phyloP scores from a whole-genome alignment of 2,329 filamentous ascomycete species.

The Aspergillus candidus region DNA sequence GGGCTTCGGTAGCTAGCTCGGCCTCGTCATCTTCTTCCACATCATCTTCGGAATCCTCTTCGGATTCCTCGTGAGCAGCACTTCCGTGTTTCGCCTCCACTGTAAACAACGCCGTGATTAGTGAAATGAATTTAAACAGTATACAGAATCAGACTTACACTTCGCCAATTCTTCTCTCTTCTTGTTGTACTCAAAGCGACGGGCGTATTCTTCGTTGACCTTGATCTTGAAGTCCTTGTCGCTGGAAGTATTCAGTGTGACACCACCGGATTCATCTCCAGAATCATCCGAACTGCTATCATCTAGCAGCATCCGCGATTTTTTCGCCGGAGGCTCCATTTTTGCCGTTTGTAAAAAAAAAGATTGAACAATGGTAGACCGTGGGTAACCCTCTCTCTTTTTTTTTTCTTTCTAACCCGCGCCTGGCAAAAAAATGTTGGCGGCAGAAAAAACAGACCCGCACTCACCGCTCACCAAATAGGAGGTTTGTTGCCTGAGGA shows the following conservation, averaged over 20 bases:
- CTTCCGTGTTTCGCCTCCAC: slow-evolving; percentile 80
- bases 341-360: slow-evolving; percentile 2
- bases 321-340: slow-evolving; percentile 41
- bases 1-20: slow-evolving; percentile 73
- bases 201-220: slow-evolving; percentile 86
- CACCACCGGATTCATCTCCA: slow-evolving; percentile 37
- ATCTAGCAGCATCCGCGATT: slow-evolving; percentile 35
- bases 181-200: slow-evolving; percentile 92
- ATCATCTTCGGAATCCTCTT: slow-evolving; percentile 49
- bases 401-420: background rate
- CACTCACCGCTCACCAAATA: slow-evolving; percentile 19
- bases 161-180: slow-evolving; percentile 79
- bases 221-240: slow-evolving; percentile 51
- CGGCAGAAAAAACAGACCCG: slow-evolving; percentile 28
- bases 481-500: slow-evolving; percentile 12
- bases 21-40: slow-evolving; percentile 89
- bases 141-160: slow-evolving; percentile 21
- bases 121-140: background rate
- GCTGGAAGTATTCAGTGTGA: slow-evolving; percentile 27
- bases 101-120: slow-evolving; percentile 28
- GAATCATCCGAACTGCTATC: slow-evolving; percentile 37
- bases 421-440: slow-evolving; percentile 6
- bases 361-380: background rate
- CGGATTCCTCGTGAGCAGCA: slow-evolving; percentile 33
- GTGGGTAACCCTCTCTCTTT: slow-evolving; percentile 1